phyloP scores from a whole-genome alignment of 1,284 basidiomycete species.

The Takashimella tepidaria region DNA sequence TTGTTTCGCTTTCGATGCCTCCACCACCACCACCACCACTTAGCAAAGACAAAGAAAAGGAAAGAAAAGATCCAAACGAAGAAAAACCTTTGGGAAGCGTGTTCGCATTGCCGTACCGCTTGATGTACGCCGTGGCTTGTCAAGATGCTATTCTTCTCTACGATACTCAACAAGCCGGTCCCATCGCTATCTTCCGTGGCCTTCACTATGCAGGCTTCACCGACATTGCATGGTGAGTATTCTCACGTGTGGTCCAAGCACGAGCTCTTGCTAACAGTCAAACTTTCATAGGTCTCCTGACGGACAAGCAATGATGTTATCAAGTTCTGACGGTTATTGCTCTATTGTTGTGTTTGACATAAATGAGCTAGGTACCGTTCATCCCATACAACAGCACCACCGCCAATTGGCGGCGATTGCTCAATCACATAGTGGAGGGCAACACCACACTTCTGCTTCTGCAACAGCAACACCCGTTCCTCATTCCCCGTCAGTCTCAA shows the following conservation, averaged over 20 bases:
- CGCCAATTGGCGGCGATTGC: slow-evolving; percentile 82
- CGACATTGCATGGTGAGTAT: slow-evolving; percentile 83
- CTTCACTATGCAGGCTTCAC: slow-evolving; percentile 98
- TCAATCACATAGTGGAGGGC: slow-evolving; percentile 58
- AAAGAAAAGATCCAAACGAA: slow-evolving; percentile 18
- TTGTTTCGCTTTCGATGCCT: slow-evolving; percentile 45
- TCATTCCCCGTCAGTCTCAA: slow-evolving; percentile 51
- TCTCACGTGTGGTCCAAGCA: not conserved
- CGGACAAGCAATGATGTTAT: slow-evolving; percentile 85
- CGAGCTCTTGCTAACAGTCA: not conserved
- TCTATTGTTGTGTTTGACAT: slow-evolving; percentile 73
- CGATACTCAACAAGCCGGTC: slow-evolving; percentile 92
- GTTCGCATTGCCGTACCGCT: slow-evolving; percentile 86
- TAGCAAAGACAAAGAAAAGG: slow-evolving; percentile 19
- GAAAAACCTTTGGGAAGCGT: slow-evolving; percentile 48
- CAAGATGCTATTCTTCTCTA: slow-evolving; percentile 95
- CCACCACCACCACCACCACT: slow-evolving; percentile 48
- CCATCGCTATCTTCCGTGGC: slow-evolving; percentile 87
- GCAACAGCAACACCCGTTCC: slow-evolving; percentile 41
- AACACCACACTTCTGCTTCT: slow-evolving; percentile 6
- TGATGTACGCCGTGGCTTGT: slow-evolving; percentile 93
- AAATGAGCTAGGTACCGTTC: slow-evolving; percentile 79
- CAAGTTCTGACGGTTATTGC: slow-evolving; percentile 94
- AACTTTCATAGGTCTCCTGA: slow-evolving; percentile 73
- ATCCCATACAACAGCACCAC: slow-evolving; percentile 81